Percentiles rank a stretch among this genome's conserved stretches.
Conservation (phyloP, 2,329 filamentous ascomycete genomes). For the Fusarium musae region DNA sequence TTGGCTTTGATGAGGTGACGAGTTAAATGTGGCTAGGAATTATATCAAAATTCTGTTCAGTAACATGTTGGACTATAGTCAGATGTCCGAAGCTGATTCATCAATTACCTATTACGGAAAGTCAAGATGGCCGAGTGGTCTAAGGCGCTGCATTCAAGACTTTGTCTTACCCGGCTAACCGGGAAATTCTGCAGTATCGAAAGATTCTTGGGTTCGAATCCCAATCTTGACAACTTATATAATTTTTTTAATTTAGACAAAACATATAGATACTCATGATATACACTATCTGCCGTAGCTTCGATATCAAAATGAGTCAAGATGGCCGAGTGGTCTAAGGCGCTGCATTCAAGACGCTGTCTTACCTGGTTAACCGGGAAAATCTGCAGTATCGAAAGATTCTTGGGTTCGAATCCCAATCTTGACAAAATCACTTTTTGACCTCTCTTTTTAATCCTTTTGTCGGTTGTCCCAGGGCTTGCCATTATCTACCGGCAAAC, state of each 20-base stretch:
- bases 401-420: slow-evolving; percentile 21
- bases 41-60: too few species aligned
- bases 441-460: fast-evolving
- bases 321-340: slow-evolving; percentile 7
- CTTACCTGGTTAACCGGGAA: background rate
- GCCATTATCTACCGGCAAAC: background rate
- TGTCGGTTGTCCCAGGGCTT: background rate
- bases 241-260: too few species aligned
- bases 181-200: background rate
- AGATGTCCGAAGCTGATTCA: too few species aligned
- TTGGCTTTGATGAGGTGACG: too few species aligned
- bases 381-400: slow-evolving; percentile 1
- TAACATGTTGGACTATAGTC: too few species aligned
- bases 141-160: slow-evolving; percentile 4
- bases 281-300: too few species aligned
- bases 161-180: fast-evolving
- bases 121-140: slow-evolving; percentile 3
- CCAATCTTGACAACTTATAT: background rate
- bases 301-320: background rate
- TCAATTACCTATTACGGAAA: too few species aligned
- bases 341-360: background rate
- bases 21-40: too few species aligned
- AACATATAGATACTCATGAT: too few species aligned
- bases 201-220: slow-evolving; percentile 20
- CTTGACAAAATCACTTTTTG: background rate